A percentile compares a stretch with the other conserved stretches of the same genome.
phyloP scores from a whole-genome alignment of 495 filamentous ascomycete genomes.

The Xeromyces bisporus region DNA sequence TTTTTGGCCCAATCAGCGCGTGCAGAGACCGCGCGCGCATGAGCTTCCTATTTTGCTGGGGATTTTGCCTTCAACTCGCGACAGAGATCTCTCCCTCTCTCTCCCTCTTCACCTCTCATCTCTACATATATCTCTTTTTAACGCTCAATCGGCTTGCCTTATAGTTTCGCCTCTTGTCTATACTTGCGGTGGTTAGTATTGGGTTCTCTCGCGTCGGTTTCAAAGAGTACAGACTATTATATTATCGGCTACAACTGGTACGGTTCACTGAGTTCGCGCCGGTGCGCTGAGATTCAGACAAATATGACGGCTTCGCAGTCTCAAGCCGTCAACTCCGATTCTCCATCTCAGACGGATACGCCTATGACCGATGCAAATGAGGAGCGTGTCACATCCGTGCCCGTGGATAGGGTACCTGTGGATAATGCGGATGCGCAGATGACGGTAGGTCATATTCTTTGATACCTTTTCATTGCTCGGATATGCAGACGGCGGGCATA shows the following conservation, averaged over 20 bases:
- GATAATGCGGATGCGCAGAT: conserved; percentile 26
- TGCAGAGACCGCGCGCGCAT: conserved; percentile 5
- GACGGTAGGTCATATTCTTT: conserved; percentile 24
- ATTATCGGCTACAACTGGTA: neutral
- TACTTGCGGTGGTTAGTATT: too few relatives aligned
- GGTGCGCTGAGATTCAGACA: conserved; percentile 15
- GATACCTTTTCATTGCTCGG: neutral
- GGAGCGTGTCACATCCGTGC: conserved; percentile 22
- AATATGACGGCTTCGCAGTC: conserved; percentile 45
- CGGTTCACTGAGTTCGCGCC: conserved; percentile 7
- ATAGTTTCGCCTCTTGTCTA: too few relatives aligned
- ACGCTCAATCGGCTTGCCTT: neutral
- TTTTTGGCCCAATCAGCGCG: conserved; percentile 21
- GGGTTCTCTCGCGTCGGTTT: too few relatives aligned
- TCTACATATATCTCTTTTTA: neutral
- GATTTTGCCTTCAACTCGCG: neutral
- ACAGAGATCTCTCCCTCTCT: neutral
- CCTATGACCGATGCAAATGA: conserved; percentile 47
- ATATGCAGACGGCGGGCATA: too few relatives aligned
- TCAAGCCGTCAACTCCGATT: conserved; percentile 28
- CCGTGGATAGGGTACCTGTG: conserved; percentile 29
- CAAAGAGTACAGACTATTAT: neutral
- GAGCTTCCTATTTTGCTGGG: neutral
- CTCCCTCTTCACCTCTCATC: neutral
- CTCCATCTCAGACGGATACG: conserved; percentile 34